Conservation (phyloP, 1,139 yeast genomes). For the Yamadazyma epiphylla region DNA sequence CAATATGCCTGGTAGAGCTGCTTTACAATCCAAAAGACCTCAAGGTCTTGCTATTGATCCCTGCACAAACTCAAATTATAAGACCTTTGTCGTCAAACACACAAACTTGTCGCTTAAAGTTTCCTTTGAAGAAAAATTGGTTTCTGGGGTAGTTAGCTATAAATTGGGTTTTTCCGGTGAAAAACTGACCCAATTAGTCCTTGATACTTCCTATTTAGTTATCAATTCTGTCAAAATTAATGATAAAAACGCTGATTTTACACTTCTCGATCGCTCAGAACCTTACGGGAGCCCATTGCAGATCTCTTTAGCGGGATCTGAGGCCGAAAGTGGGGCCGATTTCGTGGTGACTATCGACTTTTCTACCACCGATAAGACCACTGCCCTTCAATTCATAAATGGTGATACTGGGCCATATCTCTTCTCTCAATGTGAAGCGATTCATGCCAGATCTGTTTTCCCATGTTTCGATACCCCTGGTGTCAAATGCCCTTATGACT, state of each 20-base stretch:
- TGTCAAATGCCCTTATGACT: slow-evolving; percentile 29
- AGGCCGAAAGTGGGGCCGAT: slow-evolving; percentile 1
- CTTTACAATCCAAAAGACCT: slow-evolving; percentile 7
- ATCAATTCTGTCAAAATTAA: slow-evolving; percentile 21
- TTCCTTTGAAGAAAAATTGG: slow-evolving; percentile 23
- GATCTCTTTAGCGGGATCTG: slow-evolving; percentile 15
- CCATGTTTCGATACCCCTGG: slow-evolving; percentile 45
- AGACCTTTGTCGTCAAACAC: slow-evolving; percentile 40
- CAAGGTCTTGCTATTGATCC: slow-evolving; percentile 41
- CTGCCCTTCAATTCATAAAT: slow-evolving; percentile 38
- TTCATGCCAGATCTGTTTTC: slow-evolving; percentile 40
- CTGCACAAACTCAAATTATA: slow-evolving; percentile 73
- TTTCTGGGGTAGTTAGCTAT: slow-evolving; percentile 28
- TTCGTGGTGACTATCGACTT: slow-evolving; percentile 19
- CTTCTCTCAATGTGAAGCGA: slow-evolving; percentile 43
- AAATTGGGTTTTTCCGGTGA: slow-evolving; percentile 10
- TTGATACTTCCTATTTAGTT: slow-evolving; percentile 31
- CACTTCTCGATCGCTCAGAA: slow-evolving; percentile 16
- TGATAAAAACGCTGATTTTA: slow-evolving; percentile 15
- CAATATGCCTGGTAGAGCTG: slow-evolving; percentile 10
- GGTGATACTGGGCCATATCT: slow-evolving; percentile 38
- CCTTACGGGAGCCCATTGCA: slow-evolving; percentile 33
- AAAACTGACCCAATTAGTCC: slow-evolving; percentile 12
- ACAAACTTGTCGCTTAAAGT: slow-evolving; percentile 26
- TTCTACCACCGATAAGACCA: slow-evolving; percentile 32